Evolutionary conservation across 1,284 basidiomycete species (phyloP).

Genomic region (Cystobasidium slooffiae): DNA sequence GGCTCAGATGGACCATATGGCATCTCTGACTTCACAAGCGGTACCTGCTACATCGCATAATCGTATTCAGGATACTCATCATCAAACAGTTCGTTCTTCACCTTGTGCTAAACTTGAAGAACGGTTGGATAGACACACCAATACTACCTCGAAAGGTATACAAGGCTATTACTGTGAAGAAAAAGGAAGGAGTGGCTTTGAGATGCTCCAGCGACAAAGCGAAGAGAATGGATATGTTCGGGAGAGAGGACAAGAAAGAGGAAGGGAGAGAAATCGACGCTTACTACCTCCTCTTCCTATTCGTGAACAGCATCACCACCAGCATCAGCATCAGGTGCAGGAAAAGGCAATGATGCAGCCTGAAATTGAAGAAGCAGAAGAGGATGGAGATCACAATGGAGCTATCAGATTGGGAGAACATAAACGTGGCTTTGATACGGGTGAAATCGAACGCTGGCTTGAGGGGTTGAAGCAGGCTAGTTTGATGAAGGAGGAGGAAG

Average conservation of each 20-base stretch:
- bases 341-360: not conserved
- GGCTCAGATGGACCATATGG: no score
- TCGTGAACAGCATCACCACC: no score
- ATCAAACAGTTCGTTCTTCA: not conserved
- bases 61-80: no score
- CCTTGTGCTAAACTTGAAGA: not conserved
- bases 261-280: not conserved
- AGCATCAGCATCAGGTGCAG: not conserved
- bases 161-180: not conserved
- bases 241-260: not conserved
- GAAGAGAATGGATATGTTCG: not conserved
- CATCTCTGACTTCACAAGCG: no score
- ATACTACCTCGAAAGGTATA: not conserved
- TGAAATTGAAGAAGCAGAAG: constrained; percentile 1
- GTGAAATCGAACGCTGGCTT: constrained; percentile 28
- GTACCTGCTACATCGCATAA: no score
- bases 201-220: not conserved
- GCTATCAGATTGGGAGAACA: constrained; percentile 38
- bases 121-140: not conserved
- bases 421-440: constrained; percentile 29
- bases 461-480: not conserved
- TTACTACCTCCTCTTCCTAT: no score
- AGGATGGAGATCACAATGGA: not conserved
- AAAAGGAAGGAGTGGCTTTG: constrained; percentile 2
- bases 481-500: not conserved